These are phyloP conservation scores for Nitzschia sp. DNA, from an alignment of 108 stramenopile species.

Conservation along the genomic window DNA sequence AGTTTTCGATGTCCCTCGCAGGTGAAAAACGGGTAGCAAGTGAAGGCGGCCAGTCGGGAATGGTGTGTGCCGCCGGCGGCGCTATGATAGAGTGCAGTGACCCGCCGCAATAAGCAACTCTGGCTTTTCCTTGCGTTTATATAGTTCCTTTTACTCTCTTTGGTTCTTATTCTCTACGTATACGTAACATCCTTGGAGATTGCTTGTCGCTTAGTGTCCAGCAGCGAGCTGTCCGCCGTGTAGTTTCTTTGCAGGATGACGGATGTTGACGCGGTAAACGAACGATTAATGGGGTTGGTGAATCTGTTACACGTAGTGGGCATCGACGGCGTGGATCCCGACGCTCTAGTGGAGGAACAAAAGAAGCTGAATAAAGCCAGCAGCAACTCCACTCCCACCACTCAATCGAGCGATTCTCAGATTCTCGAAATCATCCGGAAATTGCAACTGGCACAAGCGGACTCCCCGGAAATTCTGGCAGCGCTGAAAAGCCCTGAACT, in stretches of 20 bases:
- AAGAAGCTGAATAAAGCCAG: slow-evolving; percentile 10
- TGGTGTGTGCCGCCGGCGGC: too few species aligned
- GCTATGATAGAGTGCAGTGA: too few species aligned
- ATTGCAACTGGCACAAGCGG: slow-evolving; percentile 44
- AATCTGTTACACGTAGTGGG: slow-evolving; percentile 45
- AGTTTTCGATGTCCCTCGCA: too few species aligned
- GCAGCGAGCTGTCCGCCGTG: not conserved
- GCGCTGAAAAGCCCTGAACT: slow-evolving; percentile 42
- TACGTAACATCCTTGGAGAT: not conserved
- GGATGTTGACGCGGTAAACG: slow-evolving; percentile 42
- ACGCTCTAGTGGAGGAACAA: slow-evolving; percentile 27
- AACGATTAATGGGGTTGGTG: slow-evolving; percentile 47
- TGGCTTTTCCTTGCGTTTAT: too few species aligned
- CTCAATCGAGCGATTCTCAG: slow-evolving; percentile 40
- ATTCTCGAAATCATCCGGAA: slow-evolving; percentile 51
- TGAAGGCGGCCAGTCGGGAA: too few species aligned
- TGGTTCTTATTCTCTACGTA: too few species aligned
- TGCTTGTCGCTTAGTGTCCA: not conserved
- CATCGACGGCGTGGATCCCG: slow-evolving; percentile 37
- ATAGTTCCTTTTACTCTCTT: too few species aligned
- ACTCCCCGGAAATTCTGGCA: slow-evolving; percentile 51
- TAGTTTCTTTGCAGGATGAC: slow-evolving; percentile 25
- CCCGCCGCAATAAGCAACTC: too few species aligned
- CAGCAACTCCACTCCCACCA: slow-evolving; percentile 4
- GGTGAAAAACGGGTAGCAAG: too few species aligned